Evolutionary conservation across 805 yeast species (phyloP), one percentile per base, ranked within the genome.

Genomic region (Komagataella pastoris): DNA sequence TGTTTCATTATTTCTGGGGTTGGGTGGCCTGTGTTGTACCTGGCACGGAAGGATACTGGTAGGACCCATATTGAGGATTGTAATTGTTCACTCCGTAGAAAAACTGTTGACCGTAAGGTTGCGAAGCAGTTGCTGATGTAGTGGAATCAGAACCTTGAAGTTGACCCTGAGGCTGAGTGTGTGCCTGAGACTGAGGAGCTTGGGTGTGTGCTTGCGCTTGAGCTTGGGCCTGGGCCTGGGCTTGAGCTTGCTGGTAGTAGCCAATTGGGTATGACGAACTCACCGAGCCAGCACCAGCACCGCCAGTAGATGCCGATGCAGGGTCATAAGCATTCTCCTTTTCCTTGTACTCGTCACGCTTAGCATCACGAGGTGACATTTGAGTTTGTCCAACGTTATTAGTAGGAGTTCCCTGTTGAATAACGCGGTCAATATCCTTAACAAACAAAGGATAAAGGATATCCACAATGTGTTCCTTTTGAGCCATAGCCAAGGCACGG

Each of bases 401-500:
- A 6, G 66, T 63, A 48, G 70, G 69, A 3, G 68, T 62, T 7
- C 70, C 70, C 53, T 67, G 71, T 53, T 66, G 70, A 48, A 67
- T 67, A 44, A 66, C 68, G 49, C 62, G 59, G 63, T 81, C 81
- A 57, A 81, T 81, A 62, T 81, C 86, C 59, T 84, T 77, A 48
- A 81, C 86, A 61, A 79, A 79, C 49, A 79, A 65, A 2, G 83
- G 83, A 57, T 79, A 79, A 49, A 79, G 62, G 46, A 74, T 62
- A 57, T 79, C 83, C 19, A 77, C 80, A 50, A 79, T 81, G 44
- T 80, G 80, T 62, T 81, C 87, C 51, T 83, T 69, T 64, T 81
- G 83, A 12, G 86, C 86, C 76, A 81, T 74, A 44, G 82, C 79
- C 44, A 81, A 65, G 2, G 87, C 88, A 52, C 87, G 68, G 59